These are phyloP conservation scores for Allium fistulosum DNA, from an alignment of 106 monocot genomes.

Conservation along the genomic window DNA sequence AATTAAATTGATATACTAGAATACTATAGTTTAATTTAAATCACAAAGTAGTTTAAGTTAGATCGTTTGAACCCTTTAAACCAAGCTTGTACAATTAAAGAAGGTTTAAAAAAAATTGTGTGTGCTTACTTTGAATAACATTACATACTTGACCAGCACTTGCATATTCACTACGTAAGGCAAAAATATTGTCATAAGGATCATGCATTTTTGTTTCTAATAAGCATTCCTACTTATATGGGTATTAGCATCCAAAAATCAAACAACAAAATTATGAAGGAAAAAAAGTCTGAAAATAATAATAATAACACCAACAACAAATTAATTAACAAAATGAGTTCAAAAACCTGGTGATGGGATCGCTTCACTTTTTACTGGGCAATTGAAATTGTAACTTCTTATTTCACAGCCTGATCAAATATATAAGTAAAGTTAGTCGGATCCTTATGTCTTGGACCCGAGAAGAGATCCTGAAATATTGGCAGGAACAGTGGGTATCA, in stretches of 20 bases:
- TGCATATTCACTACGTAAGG: too few relatives aligned
- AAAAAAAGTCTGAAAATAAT: not conserved
- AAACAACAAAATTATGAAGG: not conserved
- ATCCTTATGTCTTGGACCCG: not conserved
- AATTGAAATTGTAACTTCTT: not conserved
- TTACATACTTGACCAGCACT: too few relatives aligned
- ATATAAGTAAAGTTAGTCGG: not conserved
- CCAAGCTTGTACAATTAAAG: not conserved
- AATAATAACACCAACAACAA: too few relatives aligned
- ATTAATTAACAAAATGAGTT: not conserved
- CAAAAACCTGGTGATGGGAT: not conserved
- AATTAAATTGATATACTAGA: not conserved
- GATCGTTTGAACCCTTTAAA: not conserved
- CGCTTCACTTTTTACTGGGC: not conserved
- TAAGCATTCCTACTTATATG: too few relatives aligned
- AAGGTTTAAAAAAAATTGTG: not conserved
- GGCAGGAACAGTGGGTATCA: not conserved
- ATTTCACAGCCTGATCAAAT: not conserved
- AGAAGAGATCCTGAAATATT: slow-evolving; percentile 5
- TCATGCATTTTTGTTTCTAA: too few relatives aligned
- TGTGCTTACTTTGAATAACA: too few relatives aligned
- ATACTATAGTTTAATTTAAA: not conserved
- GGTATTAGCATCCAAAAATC: not conserved
- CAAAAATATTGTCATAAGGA: too few relatives aligned
- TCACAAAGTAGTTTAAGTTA: not conserved